Evolutionary conservation across 768 basidiomycete genomes (phyloP).

Genomic region (Tephrocybe sp.): DNA sequence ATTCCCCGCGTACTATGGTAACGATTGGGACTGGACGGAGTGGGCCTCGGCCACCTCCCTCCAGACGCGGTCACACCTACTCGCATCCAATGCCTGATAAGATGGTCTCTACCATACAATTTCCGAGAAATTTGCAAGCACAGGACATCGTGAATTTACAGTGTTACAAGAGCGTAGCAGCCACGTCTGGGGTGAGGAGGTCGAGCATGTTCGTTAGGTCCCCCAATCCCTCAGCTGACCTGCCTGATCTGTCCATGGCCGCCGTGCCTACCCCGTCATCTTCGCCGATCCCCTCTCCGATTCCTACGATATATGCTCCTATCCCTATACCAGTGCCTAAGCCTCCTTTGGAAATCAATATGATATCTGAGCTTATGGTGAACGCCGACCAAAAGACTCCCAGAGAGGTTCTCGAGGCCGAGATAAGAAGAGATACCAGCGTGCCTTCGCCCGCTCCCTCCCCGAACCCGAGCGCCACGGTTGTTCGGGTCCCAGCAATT

Average conservation of each 20-base stretch:
- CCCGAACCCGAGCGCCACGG: constrained; percentile 1
- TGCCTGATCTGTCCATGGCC: constrained; percentile 12
- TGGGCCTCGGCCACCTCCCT: constrained; percentile 31
- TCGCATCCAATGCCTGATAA: constrained; percentile 19
- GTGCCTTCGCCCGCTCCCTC: neutral
- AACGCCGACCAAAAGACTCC: neutral
- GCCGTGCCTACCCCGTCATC: constrained; percentile 3
- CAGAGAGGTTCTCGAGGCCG: neutral
- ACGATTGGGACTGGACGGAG: constrained; percentile 22
- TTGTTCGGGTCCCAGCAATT: neutral
- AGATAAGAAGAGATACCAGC: too few relatives aligned
- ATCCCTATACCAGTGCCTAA: constrained; percentile 8
- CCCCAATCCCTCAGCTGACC: constrained; percentile 11
- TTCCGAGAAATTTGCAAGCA: constrained; percentile 15
- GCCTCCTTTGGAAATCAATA: constrained; percentile 8
- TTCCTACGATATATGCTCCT: constrained; percentile 12
- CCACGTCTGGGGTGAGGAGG: constrained; percentile 16
- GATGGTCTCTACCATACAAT: constrained; percentile 17
- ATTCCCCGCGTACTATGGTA: constrained; percentile 23
- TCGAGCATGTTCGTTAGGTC: constrained; percentile 18
- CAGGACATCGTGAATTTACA: constrained; percentile 16
- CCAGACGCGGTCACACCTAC: constrained; percentile 39
- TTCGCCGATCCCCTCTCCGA: constrained; percentile 9
- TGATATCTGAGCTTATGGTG: neutral
- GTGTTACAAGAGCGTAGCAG: constrained; percentile 10